Conservation (phyloP, 1,139 yeast genomes). For the Debaryomyces singareniensis region DNA sequence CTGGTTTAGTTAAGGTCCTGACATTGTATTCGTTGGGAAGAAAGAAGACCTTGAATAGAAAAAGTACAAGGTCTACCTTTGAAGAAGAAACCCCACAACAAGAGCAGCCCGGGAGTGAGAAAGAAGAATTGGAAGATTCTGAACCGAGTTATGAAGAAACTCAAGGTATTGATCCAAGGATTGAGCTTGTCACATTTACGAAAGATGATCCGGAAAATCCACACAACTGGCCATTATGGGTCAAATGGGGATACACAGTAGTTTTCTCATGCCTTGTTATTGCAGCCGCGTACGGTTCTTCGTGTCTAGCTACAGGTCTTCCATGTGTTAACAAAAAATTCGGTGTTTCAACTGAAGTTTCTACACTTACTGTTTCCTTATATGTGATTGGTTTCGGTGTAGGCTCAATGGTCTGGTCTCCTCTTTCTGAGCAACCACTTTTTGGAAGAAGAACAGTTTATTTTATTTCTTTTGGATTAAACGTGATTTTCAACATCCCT, state of each 20-base stretch:
- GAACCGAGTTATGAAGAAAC: constrained; percentile 1
- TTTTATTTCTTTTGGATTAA: constrained; percentile 65
- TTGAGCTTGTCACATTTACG: constrained; percentile 75
- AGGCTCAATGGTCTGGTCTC: constrained; percentile 90
- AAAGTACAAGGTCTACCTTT: constrained; percentile 3
- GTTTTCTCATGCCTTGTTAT: constrained; percentile 64
- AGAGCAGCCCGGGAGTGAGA: constrained; percentile 9
- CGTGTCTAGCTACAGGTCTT: constrained; percentile 83
- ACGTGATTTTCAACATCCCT: constrained; percentile 77
- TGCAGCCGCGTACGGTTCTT: constrained; percentile 85
- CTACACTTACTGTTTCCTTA: constrained; percentile 71
- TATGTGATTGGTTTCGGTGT: constrained; percentile 87
- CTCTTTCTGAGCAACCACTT: constrained; percentile 62
- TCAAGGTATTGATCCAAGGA: constrained; percentile 48
- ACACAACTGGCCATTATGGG: constrained; percentile 61
- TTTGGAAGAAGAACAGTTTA: constrained; percentile 85
- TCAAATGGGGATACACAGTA: constrained; percentile 66
- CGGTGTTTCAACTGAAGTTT: constrained; percentile 69
- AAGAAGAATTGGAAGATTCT: constrained; percentile 10
- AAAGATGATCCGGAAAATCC: constrained; percentile 83
- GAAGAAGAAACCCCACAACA: constrained; percentile 4
- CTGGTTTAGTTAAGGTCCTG: constrained; percentile 78
- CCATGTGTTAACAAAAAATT: constrained; percentile 56
- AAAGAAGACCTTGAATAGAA: constrained; percentile 12
- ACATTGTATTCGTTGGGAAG: constrained; percentile 68